phyloP scores from a whole-genome alignment of 305 asterid species.

The Fraxinus platypoda region DNA sequence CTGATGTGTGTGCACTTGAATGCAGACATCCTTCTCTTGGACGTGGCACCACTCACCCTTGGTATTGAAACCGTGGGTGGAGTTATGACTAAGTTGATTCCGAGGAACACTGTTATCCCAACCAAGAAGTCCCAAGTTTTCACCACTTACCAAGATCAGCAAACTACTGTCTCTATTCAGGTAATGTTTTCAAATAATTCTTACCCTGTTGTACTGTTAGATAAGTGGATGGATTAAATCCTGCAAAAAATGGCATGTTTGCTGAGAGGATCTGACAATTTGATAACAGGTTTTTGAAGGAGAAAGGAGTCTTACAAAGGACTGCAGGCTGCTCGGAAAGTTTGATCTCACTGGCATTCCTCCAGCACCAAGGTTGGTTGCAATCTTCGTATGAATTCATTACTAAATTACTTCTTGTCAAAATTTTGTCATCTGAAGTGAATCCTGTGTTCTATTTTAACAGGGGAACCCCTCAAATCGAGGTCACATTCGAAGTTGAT shows the following conservation, averaged over 20 bases:
- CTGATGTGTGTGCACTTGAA: not conserved
- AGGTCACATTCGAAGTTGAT: not conserved
- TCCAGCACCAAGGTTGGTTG: conserved; percentile 82
- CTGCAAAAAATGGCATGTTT: not conserved
- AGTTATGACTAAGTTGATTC: not conserved
- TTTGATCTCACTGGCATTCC: conserved; percentile 84
- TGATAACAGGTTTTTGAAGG: conserved; percentile 78
- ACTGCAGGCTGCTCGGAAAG: conserved; percentile 82
- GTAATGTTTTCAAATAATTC: conserved; percentile 22
- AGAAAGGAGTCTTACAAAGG: conserved; percentile 87
- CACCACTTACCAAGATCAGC: conserved; percentile 37
- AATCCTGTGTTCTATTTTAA: not conserved
- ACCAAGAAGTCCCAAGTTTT: conserved; percentile 57
- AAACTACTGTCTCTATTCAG: not conserved
- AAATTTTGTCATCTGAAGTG: not conserved
- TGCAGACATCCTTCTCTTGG: conserved; percentile 50
- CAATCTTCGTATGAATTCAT: not conserved
- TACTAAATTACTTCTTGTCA: not conserved
- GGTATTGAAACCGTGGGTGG: conserved; percentile 17
- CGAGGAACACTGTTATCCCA: conserved; percentile 48
- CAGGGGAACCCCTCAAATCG: not conserved
- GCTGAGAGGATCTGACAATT: not conserved
- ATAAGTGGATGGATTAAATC: not conserved
- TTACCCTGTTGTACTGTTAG: not conserved
- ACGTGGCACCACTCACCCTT: conserved; percentile 54